Evolutionary conservation across 768 basidiomycete genomes (phyloP), one percentile per base, ranked within the genome.

Genomic region (Amanita subjunquillea): DNA sequence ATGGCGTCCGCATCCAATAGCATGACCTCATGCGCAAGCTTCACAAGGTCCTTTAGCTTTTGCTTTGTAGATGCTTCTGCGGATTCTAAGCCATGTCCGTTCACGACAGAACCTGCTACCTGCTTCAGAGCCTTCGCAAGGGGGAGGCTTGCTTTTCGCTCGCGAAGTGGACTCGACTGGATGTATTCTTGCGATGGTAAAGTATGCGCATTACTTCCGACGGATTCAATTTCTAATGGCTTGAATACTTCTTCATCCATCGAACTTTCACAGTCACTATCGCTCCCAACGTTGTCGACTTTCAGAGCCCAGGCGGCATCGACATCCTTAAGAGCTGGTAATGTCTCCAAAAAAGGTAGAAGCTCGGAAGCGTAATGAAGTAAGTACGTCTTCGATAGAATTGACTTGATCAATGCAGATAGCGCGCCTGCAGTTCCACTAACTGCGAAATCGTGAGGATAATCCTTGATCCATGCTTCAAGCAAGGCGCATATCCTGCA

Each of bases 311-410:
- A 91, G 6, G 78, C 65, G 22, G 73, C 71, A 62, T 91, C 87
- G 50, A 74, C 73, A 61, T 91, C 89, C n/a, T 71, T 67, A 23
- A 87, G 70, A 32, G 65, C 72, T 4, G 83, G 74, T 8, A 89
- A 70, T 46, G 76, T 70, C 57, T 90, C 86, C 34, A 88, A 70
- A 62, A 92, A 91, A 1, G 87, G 87, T 8, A 89, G 74, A 58
- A 92, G 80, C 59, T 89, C 85, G 12, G 86, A 82, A 36, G 85
- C 90, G 57, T 92, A 92, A 63, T 91, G 89, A 12, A 90, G 73
- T 20, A 91, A 79, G 61, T 91, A 83, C 0, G 85, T 85, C 64
- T 91, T 88, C 47, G 81, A 78, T 7, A 85, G 73, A 57, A 91
- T 84, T 0, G 85, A 88, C 59, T 83, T 87, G 60, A 91, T 79